Evolutionary conservation across 1,284 basidiomycete species (phyloP).

Genomic region (Trametes sp.): DNA sequence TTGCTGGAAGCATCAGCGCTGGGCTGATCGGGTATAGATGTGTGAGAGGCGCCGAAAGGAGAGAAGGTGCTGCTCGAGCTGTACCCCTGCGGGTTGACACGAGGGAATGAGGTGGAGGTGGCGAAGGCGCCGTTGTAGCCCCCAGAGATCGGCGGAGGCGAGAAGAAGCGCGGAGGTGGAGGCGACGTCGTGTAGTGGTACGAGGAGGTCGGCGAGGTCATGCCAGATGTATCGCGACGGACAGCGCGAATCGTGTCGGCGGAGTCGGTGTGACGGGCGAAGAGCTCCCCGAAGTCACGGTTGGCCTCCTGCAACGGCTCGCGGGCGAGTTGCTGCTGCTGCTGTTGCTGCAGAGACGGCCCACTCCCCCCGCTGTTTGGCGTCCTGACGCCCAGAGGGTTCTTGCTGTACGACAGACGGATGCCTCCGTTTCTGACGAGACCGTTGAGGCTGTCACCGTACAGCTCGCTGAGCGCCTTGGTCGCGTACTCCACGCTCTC

Average conservation of each 20-base stretch:
- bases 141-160: slow-evolving; percentile 46
- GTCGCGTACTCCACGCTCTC: slow-evolving; percentile 89
- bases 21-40: slow-evolving; percentile 72
- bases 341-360: slow-evolving; percentile 61
- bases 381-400: slow-evolving; percentile 87
- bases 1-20: slow-evolving; percentile 45
- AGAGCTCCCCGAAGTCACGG: slow-evolving; percentile 48
- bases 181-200: slow-evolving; percentile 62
- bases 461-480: slow-evolving; percentile 87
- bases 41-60: slow-evolving; percentile 67
- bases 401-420: slow-evolving; percentile 95
- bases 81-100: slow-evolving; percentile 44
- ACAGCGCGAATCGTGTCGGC: slow-evolving; percentile 41
- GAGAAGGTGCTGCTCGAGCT: slow-evolving; percentile 57
- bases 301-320: slow-evolving; percentile 35
- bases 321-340: slow-evolving; percentile 43
- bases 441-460: slow-evolving; percentile 90
- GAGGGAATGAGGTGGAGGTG: slow-evolving; percentile 46
- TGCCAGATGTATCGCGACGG: slow-evolving; percentile 47
- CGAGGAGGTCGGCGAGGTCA: slow-evolving; percentile 54
- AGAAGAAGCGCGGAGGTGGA: slow-evolving; percentile 54
- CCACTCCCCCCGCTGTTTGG: slow-evolving; percentile 67
- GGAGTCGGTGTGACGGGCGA: slow-evolving; percentile 47
- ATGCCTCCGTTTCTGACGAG: slow-evolving; percentile 95
- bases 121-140: slow-evolving; percentile 43